phyloP scores from a whole-genome alignment of 2,329 filamentous ascomycete species.

The Colletotrichum musicola region DNA sequence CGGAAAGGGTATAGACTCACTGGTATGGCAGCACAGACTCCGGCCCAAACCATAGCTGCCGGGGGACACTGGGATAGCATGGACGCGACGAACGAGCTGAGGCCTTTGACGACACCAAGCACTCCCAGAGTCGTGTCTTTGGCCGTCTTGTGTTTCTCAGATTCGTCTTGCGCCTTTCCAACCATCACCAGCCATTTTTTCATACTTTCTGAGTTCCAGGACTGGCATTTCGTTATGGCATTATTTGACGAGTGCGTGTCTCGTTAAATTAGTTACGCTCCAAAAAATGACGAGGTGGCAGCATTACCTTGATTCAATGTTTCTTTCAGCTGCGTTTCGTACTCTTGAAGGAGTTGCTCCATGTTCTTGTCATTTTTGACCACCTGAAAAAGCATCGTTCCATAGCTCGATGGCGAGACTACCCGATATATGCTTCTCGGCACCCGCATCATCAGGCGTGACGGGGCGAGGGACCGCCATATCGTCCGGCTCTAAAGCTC shows the following conservation, averaged over 20 bases:
- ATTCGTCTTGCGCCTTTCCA: neutral
- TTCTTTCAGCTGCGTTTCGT: neutral
- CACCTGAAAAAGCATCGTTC: neutral
- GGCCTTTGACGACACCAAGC: neutral
- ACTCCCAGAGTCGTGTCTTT: neutral
- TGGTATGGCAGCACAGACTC: neutral
- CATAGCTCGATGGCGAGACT: neutral
- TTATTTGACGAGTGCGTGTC: too few relatives aligned
- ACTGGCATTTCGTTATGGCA: neutral
- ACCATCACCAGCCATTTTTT: neutral
- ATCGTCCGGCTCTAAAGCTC: too few relatives aligned
- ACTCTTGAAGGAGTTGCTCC: neutral
- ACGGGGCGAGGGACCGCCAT: too few relatives aligned
- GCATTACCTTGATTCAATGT: neutral
- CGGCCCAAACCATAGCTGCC: constrained; percentile 2
- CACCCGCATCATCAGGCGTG: neutral
- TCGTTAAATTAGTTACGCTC: too few relatives aligned
- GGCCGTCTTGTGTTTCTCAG: neutral
- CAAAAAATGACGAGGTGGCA: too few relatives aligned
- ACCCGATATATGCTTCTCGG: neutral
- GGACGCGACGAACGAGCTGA: neutral
- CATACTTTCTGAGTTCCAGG: neutral
- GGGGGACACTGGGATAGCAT: neutral
- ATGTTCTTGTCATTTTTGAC: neutral
- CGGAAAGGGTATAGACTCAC: neutral